Evolutionary conservation across 1,139 yeast genomes (phyloP), one percentile per base, ranked within the genome.

Genomic region (Suhomyces panamericanus): DNA sequence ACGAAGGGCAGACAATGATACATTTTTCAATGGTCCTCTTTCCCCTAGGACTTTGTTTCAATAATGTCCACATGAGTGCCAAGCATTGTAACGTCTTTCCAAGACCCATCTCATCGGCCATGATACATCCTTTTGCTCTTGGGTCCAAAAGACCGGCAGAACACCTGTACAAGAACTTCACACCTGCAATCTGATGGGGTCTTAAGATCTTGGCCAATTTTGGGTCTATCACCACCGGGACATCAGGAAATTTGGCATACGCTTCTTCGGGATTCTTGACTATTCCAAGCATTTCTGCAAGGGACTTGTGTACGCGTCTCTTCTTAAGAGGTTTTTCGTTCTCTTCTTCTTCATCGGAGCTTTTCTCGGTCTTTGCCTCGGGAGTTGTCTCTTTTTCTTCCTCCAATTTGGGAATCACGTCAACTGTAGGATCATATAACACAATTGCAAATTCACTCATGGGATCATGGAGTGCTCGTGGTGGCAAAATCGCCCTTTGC

Each of bases 21-120:
- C 96, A 87, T 63, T 93, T 93, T 46, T 85, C 88, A 31, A 95
- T 93, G 1, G 96, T 84, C 41, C 83, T 80, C 49, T 75, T 81
- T 2, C 97, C 97, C 45, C 93, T 79, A 0, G 99, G 98, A 14
- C 96, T 85, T 62, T 93, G 99, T 52, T 80, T 81, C 38, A 93
- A 72, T 43, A 93, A 65, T 0, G 99, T 93, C 99, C 99, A 93
- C 88, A 93, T 78, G 35, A 93, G 73, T 0, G 98, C 77, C 38
- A 93, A 77, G 63, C 99, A 95, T 64, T 93, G 99, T 35, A 93
- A 73, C 0, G 99, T 93, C 62, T 93, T 93, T 22, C 99, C 99
- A 37, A 93, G 74, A 2, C 99, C 99, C 99, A 93, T 93, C 67
- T 90, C 99, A 69, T 93, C 99, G 0, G 99, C 99, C 99, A 93